A percentile compares a stretch with the other conserved stretches of the same genome.
Conservation (phyloP, 2,329 filamentous ascomycete genomes). For the Orbilia oligospora region DNA sequence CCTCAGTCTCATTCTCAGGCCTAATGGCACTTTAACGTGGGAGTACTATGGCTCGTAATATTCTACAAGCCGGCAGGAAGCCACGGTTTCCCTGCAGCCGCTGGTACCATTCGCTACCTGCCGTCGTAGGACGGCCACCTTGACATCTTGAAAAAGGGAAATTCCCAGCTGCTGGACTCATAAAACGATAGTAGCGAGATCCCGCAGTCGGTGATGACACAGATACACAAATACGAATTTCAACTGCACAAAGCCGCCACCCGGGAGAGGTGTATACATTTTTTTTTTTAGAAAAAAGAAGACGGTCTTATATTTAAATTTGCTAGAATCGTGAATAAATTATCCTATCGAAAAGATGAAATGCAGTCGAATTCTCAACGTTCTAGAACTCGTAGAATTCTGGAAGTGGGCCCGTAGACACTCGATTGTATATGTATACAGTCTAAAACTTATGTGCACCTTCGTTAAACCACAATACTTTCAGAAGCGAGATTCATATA, state of each 20-base stretch:
- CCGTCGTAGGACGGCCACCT: not conserved
- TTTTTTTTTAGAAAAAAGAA: no score
- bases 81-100: not conserved
- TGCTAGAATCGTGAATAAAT: no score
- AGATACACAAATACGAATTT: not conserved
- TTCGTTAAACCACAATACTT: conserved; percentile 5
- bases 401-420: conserved; percentile 1
- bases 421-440: conserved; percentile 16
- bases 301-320: no score
- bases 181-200: not conserved
- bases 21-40: not conserved
- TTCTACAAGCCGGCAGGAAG: not conserved
- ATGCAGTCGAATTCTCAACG: not conserved
- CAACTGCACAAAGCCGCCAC: not conserved
- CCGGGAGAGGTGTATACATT: no score
- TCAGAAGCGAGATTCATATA: not conserved
- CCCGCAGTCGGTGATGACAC: not conserved
- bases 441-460: not conserved
- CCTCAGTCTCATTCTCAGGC: not conserved
- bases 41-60: not conserved
- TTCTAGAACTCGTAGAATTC: conserved; percentile 4
- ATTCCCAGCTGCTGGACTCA: no score
- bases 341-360: not conserved
- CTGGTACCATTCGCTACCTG: conserved; percentile 10
- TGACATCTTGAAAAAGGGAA: not conserved